Conservation (phyloP, 352 stramenopile genomes). For the Globisporangium polare region DNA sequence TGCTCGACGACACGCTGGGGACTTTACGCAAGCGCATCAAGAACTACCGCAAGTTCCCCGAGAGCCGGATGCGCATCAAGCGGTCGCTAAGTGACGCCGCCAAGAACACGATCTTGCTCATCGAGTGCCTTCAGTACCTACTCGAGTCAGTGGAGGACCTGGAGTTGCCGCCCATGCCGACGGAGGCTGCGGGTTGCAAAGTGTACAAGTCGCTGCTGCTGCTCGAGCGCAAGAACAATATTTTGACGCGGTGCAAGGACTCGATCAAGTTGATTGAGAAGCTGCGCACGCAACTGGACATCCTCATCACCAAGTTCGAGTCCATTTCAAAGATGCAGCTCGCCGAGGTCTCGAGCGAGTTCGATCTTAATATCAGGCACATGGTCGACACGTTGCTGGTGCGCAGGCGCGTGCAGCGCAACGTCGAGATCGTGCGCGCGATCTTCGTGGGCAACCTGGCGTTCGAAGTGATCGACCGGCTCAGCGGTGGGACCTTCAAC, state of each 20-base stretch:
- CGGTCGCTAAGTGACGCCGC: constrained; percentile 88
- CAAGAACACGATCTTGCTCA: constrained; percentile 94
- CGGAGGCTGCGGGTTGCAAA: constrained; percentile 49
- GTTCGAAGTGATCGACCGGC: constrained; percentile 94
- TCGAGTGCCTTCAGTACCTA: constrained; percentile 96
- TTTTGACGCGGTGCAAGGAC: constrained; percentile 91
- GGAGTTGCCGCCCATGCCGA: constrained; percentile 49
- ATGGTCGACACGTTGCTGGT: constrained; percentile 73
- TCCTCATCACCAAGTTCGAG: constrained; percentile 90
- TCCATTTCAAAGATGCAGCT: constrained; percentile 88
- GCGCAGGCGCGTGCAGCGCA: constrained; percentile 51
- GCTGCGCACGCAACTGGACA: constrained; percentile 89
- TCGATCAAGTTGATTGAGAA: constrained; percentile 94
- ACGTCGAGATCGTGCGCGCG: constrained; percentile 87
- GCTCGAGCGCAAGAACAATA: constrained; percentile 83
- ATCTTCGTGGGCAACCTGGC: constrained; percentile 92
- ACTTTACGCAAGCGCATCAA: constrained; percentile 86
- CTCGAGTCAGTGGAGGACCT: constrained; percentile 93
- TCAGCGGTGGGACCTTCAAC: constrained; percentile 91
- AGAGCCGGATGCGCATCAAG: constrained; percentile 77
- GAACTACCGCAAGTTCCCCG: constrained; percentile 80
- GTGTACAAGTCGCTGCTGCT: constrained; percentile 94
- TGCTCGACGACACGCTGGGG: constrained; percentile 93
- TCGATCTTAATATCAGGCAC: constrained; percentile 88
- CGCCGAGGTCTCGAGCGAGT: constrained; percentile 80